A percentile compares a stretch with the other conserved stretches of the same genome.
These are phyloP conservation scores for Sclerotinia nivalis DNA, from an alignment of 2,329 filamentous ascomycete genomes.

Conservation along the genomic window DNA sequence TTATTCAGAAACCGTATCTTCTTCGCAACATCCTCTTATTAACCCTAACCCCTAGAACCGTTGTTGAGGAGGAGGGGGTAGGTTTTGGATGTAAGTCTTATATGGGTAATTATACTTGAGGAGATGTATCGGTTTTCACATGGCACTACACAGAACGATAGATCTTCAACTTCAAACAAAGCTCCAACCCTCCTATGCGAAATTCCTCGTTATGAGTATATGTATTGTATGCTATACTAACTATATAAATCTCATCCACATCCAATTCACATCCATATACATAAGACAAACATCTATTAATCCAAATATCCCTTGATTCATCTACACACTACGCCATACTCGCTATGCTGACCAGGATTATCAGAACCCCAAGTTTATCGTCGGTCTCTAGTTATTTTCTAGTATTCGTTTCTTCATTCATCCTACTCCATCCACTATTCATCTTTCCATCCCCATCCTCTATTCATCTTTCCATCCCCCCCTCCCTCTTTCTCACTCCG, in stretches of 20 bases:
- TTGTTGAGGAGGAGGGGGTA: slow-evolving; percentile 27
- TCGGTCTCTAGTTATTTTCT: background rate
- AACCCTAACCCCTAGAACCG: slow-evolving; percentile 38
- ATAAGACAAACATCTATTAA: background rate
- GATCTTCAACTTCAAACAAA: too few relatives aligned
- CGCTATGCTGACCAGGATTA: background rate
- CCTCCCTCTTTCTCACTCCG: background rate
- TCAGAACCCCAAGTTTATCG: background rate
- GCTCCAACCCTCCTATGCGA: too few relatives aligned
- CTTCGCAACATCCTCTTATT: background rate
- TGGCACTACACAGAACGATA: background rate
- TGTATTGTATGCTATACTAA: too few relatives aligned
- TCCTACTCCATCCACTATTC: background rate
- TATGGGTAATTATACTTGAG: background rate
- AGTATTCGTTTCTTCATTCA: background rate
- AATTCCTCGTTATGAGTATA: too few relatives aligned
- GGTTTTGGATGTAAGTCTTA: background rate
- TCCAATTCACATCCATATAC: background rate
- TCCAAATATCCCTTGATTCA: background rate
- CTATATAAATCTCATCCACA: background rate
- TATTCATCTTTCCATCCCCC: background rate
- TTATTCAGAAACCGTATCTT: rapidly evolving
- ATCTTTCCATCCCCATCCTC: background rate
- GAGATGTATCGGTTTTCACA: background rate
- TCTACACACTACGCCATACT: background rate